phyloP scores from a whole-genome alignment of 306 rosid species.

The Echinosophora koreensis region DNA sequence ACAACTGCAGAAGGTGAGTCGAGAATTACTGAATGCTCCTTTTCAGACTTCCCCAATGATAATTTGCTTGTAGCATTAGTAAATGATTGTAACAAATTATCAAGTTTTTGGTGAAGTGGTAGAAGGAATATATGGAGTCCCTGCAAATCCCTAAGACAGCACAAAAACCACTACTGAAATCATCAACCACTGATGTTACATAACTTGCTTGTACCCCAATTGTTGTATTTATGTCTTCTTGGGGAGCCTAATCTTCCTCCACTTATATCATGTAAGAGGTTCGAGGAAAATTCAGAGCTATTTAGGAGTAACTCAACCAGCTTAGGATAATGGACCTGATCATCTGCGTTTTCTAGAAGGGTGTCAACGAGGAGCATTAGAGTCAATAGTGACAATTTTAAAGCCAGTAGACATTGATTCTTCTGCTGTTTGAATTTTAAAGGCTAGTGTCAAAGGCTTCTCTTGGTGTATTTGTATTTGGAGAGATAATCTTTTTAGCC shows the following conservation, averaged over 20 bases:
- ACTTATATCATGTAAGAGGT: constrained; percentile 78
- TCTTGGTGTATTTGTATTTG: constrained; percentile 58
- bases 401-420: constrained; percentile 52
- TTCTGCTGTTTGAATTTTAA: constrained; percentile 56
- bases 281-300: constrained; percentile 78
- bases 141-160: constrained; percentile 86
- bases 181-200: constrained; percentile 60
- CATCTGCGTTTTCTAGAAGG: constrained; percentile 95
- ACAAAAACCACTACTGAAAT: constrained; percentile 83
- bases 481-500: constrained; percentile 64
- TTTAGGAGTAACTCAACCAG: constrained; percentile 87
- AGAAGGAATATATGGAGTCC: constrained; percentile 86
- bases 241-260: constrained; percentile 81
- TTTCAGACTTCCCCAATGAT: constrained; percentile 74
- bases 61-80: constrained; percentile 66
- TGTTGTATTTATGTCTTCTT: constrained; percentile 49
- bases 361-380: constrained; percentile 93
- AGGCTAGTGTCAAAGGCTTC: constrained; percentile 54
- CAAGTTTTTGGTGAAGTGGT: constrained; percentile 88
- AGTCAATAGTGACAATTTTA: constrained; percentile 82
- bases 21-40: constrained; percentile 64
- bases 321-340: constrained; percentile 85
- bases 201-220: constrained; percentile 51
- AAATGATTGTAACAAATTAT: constrained; percentile 70
- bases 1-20: constrained; percentile 62